Evolutionary conservation across 495 filamentous ascomycete genomes (phyloP), one percentile per base, ranked within the genome.

Genomic region (Jackrogersella minutella): DNA sequence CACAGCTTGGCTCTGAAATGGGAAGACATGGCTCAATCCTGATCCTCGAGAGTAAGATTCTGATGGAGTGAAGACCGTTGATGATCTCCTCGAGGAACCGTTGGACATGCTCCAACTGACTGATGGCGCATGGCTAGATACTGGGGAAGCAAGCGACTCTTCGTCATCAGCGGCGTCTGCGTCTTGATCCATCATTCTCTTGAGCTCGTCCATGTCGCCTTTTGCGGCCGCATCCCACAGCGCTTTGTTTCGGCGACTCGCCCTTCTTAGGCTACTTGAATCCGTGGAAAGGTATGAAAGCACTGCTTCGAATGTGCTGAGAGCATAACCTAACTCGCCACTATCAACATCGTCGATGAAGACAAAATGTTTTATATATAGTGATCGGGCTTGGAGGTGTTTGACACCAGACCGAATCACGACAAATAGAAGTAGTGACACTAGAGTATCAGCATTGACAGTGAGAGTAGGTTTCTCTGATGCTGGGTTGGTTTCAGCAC

Each of bases 301-400:
- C 3, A 99, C 96, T 0, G 92, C 96, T 77, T 99, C 96, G 49
- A 97, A 91, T 0, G 96, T 99, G 73, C 94, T 98, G 30, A 99
- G 79, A 5, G 96, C 93, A 78, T 99, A 99, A 21, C 96, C 96
- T 81, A 93, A 90, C 79, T 99, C 96, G 30, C 96, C 96, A 71
- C 88, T 94, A 56, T 99, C 96, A 10, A 98, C 93, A 81, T 98
- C 96, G 64, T 97, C 94, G 34, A 95, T 91, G 74, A 97, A 98
- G 70, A 96, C 92, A 67, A 97, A 99, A 60, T 95, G 90, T 53
- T 93, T 90, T 87, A 99, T 96, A 73, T 97, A 98, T 28, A 90
- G 79, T 40, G 98, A 74, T 13, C 94, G 84, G 17, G 96, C 93
- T 68, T 96, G 91, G 19, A 98, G 83, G 79, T 97, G 88, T 46